phyloP scores from a whole-genome alignment of 2,329 filamentous ascomycete genomes.

The Phaeosphaeria sp. region DNA sequence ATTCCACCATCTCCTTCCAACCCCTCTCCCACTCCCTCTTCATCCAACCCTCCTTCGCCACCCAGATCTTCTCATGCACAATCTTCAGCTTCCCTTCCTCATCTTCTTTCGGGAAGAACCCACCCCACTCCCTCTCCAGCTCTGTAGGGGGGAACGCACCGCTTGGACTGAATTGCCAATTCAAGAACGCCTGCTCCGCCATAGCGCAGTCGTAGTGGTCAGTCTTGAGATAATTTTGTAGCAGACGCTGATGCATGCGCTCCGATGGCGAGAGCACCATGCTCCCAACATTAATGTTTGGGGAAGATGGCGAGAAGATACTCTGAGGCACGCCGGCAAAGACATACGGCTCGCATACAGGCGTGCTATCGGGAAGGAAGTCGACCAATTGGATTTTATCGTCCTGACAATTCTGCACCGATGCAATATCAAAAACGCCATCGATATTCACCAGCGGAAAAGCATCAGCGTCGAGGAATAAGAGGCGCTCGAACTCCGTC shows the following conservation, averaged over 20 bases:
- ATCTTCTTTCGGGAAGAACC: constrained; percentile 32
- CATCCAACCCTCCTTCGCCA: constrained; percentile 26
- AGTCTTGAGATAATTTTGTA: constrained; percentile 43
- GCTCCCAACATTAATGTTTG: constrained; percentile 41
- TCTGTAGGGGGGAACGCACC: constrained; percentile 36
- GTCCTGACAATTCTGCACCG: constrained; percentile 25
- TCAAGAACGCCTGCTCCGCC: constrained; percentile 45
- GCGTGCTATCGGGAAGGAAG: constrained; percentile 21
- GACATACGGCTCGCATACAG: constrained; percentile 38
- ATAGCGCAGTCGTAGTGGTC: constrained; percentile 38
- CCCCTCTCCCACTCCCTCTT: constrained; percentile 28
- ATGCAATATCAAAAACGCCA: constrained; percentile 35
- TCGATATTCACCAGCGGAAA: constrained; percentile 41
- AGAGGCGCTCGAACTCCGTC: constrained; percentile 37
- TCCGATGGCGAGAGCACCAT: constrained; percentile 41
- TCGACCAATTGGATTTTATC: constrained; percentile 33
- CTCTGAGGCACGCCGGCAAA: constrained; percentile 37
- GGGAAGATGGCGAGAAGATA: constrained; percentile 11
- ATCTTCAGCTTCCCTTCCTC: constrained; percentile 37
- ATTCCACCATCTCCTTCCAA: constrained; percentile 35
- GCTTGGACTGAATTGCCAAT: constrained; percentile 38
- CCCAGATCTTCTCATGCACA: constrained; percentile 47
- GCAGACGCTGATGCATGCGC: constrained; percentile 36
- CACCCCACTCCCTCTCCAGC: constrained; percentile 38
- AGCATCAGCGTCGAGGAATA: constrained; percentile 45